Evolutionary conservation across 179 eudicot genomes (phyloP), one percentile per base, ranked within the genome.

Genomic region (Nepenthes alata): DNA sequence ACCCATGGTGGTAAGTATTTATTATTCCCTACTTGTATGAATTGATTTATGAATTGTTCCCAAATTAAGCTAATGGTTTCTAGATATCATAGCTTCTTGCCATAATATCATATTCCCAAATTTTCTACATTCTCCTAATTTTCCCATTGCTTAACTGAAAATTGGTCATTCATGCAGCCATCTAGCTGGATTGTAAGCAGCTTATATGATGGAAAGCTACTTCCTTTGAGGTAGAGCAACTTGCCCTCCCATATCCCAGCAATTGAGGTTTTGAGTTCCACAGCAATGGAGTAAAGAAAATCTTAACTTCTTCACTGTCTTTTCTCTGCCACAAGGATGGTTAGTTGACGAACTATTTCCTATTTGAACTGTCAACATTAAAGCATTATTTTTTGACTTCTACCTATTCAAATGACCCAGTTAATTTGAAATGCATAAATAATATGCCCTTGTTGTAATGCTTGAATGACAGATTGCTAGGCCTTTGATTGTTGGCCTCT

Each of bases 111-210:
- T 41, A 0, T 4, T 4, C 13, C 45, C 44, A 35, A 6, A 36
- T 25, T 52, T 45, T 35, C 36, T 35, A 47, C 55, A 34, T 55
- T 44, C 48, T 45, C 25, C 2, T 39, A 5, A 38, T 14, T 37
- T 62, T 38, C 55, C n/a, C 47, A 35, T 47, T 53, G 60, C 45
- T 25, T 25, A 25, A 25, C 5, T 41, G 5, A 41, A 41, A 41
- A 35, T 38, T 62, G 69, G 8, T 55, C 53, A 60, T 47, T 50
- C 16, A 45, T 69, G 77, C 88, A 87, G 97, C 74, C 95, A 25
- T 79, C 73, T 55, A 80, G 70, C 64, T 89, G 97, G 97, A 78
- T 89, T 38, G 67, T 81, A 54, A 75, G 67, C 67, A 74, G 97
- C 78, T 84, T 89, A 70, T 74, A 83, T 71, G 73, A 66, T 55